Base-by-base conservation (phyloP, 208 protist genomes). In the Porcisia deanei region DNA sequence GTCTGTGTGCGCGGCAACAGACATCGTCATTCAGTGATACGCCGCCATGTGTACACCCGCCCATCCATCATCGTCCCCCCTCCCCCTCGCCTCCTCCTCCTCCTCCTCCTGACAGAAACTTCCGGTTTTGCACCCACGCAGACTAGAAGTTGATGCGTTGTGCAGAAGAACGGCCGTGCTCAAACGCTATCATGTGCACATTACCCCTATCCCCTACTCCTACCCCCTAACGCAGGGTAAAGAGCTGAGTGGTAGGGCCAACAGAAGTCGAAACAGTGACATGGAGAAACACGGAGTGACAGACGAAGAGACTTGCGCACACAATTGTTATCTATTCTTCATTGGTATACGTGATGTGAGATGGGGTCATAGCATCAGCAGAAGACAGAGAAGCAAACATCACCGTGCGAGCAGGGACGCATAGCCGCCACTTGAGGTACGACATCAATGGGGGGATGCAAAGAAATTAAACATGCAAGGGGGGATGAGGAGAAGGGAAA, bases 221-320 rank as follows among this genome's bases (percentile, higher is more conserved):
- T 52, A 52, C 47, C 47, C 5, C 47, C 8, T 52, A 52, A 52
- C 47, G 47, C 30, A 30, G 30, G 0, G 30, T 30, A 30, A 30
- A 30, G 30, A 30, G 47, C 47, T 52, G 10, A 12, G 47, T 12
- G 47, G 10, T 52, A 14, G 41, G 14, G 6, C 4, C 14, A 52
- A 30, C 63, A 52, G 20, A 12, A 18, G 2, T 49, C 2, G 30
- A 6, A 43, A 7, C 30, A 25, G 1, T 4, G 18, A 47, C 41
- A 34, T 30, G 9, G 5, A 18, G 7, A 34, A 39, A 67, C 53
- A 41, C 9, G 45, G 25, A 39, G n/a, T 37, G 59, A 73, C 47
- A 72, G 34, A 65, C 52, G 61, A 22, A 75, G 22, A 71, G 45
- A 67, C 18, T 53, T 20, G 54, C 10, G 37, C 34, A 55, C 34